Evolutionary conservation across 495 filamentous ascomycete species (phyloP), one percentile per base, ranked within the genome.

Genomic region (Oidiodendron maius): DNA sequence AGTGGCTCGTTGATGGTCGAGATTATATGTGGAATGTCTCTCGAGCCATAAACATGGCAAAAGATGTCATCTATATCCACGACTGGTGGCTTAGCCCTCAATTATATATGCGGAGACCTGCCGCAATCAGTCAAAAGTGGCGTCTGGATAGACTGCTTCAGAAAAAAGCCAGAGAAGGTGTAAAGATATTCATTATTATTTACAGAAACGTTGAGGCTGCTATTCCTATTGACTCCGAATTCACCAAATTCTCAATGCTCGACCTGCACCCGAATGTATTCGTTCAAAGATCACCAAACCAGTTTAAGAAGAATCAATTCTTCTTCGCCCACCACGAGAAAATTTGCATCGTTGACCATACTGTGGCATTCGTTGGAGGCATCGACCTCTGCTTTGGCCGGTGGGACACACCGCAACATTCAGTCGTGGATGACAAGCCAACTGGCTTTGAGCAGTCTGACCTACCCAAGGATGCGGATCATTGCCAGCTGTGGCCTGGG

Each of bases 1-100:
- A 96, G 60, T 97, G 91, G 93, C 73, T 99, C 4, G 93, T 99
- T 2, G 93, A 99, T 65, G 93, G 87, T 12, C 78, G 93, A 41
- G 93, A 99, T 60, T 91, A 97, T 66, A 97, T 97, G 91, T 99
- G 93, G 93, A 91, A 96, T 57, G 91, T 97, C 5, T 95, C 89
- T 4, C 80, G 93, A 43, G 93, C 93, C 2, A 96, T 99, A 64
- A 95, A 85, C 63, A 96, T 96, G 81, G 93, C 93, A 10, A 88
- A 88, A 60, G 94, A 99, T 71, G 93, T 99, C 30, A 89, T 99
- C 51, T 97, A 97, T 65, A 99, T 99, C 43, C 93, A 99, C 63
- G 93, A 96, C 63, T 99, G 93, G 93, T 99, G 93, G 93, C 62
- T 99, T 46, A 95, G 87, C 56, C 93, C 93, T 4, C 93, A 99